These are phyloP conservation scores for Boletus edulis DNA, from an alignment of 768 basidiomycete genomes.

Conservation along the genomic window DNA sequence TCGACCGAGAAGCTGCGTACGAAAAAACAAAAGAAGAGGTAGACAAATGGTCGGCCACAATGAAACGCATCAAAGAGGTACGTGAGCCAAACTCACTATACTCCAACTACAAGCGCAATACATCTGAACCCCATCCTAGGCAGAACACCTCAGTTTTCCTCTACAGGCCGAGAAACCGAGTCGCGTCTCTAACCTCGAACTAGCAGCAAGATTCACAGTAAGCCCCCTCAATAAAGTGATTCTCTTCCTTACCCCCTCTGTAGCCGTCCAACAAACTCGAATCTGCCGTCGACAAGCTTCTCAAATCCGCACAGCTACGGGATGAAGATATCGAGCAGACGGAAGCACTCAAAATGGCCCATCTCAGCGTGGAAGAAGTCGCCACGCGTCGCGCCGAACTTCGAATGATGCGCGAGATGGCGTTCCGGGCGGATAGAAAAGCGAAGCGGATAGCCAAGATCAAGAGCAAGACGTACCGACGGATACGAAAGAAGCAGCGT, in stretches of 20 bases:
- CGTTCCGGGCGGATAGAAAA: conserved; percentile 90
- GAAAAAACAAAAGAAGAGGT: conserved; percentile 91
- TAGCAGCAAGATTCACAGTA: conserved; percentile 85
- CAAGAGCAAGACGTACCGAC: conserved; percentile 91
- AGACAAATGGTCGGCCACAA: conserved; percentile 89
- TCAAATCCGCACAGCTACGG: conserved; percentile 77
- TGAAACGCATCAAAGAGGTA: conserved; percentile 90
- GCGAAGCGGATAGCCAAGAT: conserved; percentile 91
- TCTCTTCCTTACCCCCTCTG: background rate
- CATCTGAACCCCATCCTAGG: conserved; percentile 41
- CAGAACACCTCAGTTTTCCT: conserved; percentile 86
- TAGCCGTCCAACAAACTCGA: conserved; percentile 87
- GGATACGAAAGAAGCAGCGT: conserved; percentile 37
- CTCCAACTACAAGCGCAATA: background rate
- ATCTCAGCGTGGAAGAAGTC: conserved; percentile 84
- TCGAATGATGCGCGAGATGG: conserved; percentile 85
- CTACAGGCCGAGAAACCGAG: conserved; percentile 60
- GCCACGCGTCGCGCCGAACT: conserved; percentile 77
- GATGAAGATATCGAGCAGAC: conserved; percentile 76
- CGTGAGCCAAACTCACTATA: conserved; percentile 5
- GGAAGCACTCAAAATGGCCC: conserved; percentile 82
- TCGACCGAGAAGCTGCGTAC: conserved; percentile 93
- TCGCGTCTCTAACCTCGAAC: conserved; percentile 67
- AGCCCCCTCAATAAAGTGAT: background rate
- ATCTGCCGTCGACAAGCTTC: conserved; percentile 75